Evolutionary conservation across 441 rosid genomes (phyloP).

Genomic region (Pelargonium citronellum): DNA sequence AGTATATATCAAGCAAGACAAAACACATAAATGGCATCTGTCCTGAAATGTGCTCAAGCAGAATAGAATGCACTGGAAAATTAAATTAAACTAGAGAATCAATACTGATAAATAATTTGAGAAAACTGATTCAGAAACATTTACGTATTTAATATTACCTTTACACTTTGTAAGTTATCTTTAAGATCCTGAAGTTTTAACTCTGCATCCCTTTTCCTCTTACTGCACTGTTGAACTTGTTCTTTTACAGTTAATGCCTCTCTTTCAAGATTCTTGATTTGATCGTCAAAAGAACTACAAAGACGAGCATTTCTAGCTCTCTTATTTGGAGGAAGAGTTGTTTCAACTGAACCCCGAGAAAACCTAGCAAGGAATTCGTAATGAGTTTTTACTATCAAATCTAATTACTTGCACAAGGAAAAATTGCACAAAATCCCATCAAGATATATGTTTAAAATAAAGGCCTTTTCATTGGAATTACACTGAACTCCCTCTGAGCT

Average conservation of each 20-base stretch:
- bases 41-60: not conserved
- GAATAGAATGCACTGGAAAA: slow-evolving; percentile 12
- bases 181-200: slow-evolving; percentile 45
- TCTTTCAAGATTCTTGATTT: slow-evolving; percentile 58
- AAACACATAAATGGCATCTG: not conserved
- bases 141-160: slow-evolving; percentile 39
- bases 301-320: slow-evolving; percentile 58
- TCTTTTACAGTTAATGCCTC: slow-evolving; percentile 30
- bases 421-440: not conserved
- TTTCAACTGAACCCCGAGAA: slow-evolving; percentile 80
- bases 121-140: not conserved
- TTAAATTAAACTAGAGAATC: not conserved
- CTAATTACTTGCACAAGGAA: not conserved
- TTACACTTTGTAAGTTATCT: slow-evolving; percentile 32
- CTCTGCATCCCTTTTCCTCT: slow-evolving; percentile 56
- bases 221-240: slow-evolving; percentile 47
- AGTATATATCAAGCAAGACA: not conserved
- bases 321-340: slow-evolving; percentile 64
- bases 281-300: slow-evolving; percentile 74
- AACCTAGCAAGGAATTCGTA: slow-evolving; percentile 48
- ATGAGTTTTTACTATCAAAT: not conserved
- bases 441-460: not conserved
- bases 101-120: slow-evolving; percentile 1
- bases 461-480: not conserved
- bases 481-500: not conserved